Base-by-base conservation (phyloP, 2,329 filamentous ascomycete genomes). In the Saccharata proteae region DNA sequence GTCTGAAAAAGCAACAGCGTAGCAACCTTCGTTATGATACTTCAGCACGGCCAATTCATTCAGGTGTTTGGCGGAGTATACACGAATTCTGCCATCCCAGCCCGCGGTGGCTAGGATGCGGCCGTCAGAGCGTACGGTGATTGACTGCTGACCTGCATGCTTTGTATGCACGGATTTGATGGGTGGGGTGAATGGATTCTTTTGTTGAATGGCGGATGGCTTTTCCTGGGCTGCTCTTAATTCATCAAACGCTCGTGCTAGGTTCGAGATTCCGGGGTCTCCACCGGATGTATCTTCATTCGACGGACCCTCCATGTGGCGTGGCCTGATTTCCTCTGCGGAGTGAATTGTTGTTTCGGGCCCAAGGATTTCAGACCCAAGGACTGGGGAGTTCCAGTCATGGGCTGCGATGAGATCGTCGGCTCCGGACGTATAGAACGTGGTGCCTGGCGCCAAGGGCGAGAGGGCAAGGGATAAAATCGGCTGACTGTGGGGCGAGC, bases 1-100 rank as follows among this genome's bases (percentile, higher is more conserved):
- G 2, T 58, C 44, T 0, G 67, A 77, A 59, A 96, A 92, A 1
- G 74, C 77, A 12, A 82, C 69, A 3, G 82, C 72, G 57, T 90
- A 94, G 41, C 83, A 86, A 1, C 86, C 86, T 18, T 81, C 78
- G 43, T 79, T 76, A 55, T 96, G 90, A 88, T 88, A 96, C 55
- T 92, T 93, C 40, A 96, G 60, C 33, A 94, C 84, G 0, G 88
- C 90, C 8, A 96, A 57, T 54, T 96, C 86, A 47, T 78, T 81
- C 64, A 96, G 67, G 0, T 75, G 80, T 55, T 79, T 84, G 27
- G 69, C 59, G 3, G 79, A 80, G 54, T 96, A 98, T 2, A 96
- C 75, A 6, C 90, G 67, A 2, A 86, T 64, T 28, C 76, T 73
- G 2, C 74, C 69, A 53, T 98, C 90, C 90, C 90, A 98, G 3